Percentiles rank a stretch among this genome's conserved stretches.
Conservation (phyloP, 2,329 filamentous ascomycete genomes). For the Colletotrichum tamarilloi region DNA sequence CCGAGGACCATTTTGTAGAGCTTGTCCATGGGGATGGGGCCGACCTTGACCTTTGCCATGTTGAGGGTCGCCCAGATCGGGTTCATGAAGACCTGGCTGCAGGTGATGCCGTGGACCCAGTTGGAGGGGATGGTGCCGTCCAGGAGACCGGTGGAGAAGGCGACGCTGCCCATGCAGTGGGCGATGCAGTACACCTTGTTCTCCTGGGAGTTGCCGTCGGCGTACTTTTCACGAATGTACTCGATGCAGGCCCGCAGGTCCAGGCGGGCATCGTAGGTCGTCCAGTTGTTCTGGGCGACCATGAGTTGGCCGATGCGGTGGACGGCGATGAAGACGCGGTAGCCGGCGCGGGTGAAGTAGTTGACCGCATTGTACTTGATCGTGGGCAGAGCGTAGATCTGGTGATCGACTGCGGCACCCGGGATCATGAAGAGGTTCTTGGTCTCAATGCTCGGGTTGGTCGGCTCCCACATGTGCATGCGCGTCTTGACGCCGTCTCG, state of each 20-base stretch:
- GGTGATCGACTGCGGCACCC: conserved; percentile 71
- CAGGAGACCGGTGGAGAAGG: conserved; percentile 67
- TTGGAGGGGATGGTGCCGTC: conserved; percentile 67
- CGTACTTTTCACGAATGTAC: conserved; percentile 57
- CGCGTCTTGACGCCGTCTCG: conserved; percentile 63
- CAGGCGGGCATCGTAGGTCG: conserved; percentile 68
- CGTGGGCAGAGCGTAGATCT: conserved; percentile 71
- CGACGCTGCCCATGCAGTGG: conserved; percentile 74
- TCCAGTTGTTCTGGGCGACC: conserved; percentile 63
- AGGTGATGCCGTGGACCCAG: conserved; percentile 69
- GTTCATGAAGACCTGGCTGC: conserved; percentile 73
- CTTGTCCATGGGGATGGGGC: conserved; percentile 60
- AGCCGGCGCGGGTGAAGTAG: conserved; percentile 70
- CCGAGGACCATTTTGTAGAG: conserved; percentile 61
- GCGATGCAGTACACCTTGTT: conserved; percentile 66
- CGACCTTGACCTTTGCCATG: conserved; percentile 63
- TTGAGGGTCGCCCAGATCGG: conserved; percentile 68
- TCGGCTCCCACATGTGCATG: conserved; percentile 69
- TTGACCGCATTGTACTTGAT: conserved; percentile 73
- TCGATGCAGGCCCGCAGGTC: conserved; percentile 68
- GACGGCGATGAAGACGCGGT: conserved; percentile 68
- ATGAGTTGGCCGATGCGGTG: conserved; percentile 67
- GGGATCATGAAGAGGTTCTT: conserved; percentile 71
- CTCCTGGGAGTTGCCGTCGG: conserved; percentile 40
- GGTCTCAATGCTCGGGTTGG: conserved; percentile 47